These are phyloP conservation scores for Xanthoconium separans DNA, from an alignment of 1,284 basidiomycete genomes.

Conservation along the genomic window DNA sequence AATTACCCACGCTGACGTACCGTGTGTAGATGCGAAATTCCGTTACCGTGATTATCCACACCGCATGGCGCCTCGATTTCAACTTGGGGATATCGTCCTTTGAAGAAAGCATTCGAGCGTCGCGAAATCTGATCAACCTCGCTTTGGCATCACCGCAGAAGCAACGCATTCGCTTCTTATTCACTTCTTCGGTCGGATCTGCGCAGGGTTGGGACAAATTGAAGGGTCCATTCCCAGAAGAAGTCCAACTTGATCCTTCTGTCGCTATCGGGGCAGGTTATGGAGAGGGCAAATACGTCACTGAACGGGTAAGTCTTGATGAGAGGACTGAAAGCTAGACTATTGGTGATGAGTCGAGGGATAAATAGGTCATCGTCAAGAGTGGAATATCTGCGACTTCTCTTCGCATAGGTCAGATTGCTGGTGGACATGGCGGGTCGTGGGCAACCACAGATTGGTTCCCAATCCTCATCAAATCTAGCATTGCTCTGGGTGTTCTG, in stretches of 20 bases:
- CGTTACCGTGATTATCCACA: conserved; percentile 29
- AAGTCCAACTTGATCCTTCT: conserved; percentile 20
- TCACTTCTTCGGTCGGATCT: conserved; percentile 34
- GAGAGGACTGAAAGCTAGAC: too few species aligned
- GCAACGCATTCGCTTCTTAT: conserved; percentile 30
- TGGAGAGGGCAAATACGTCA: conserved; percentile 36
- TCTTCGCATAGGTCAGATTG: conserved; percentile 33
- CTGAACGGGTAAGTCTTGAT: conserved; percentile 33
- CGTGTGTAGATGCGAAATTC: conserved; percentile 14
- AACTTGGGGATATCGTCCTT: conserved; percentile 9
- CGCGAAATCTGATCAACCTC: conserved; percentile 26
- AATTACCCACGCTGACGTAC: neutral
- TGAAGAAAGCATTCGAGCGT: conserved; percentile 16
- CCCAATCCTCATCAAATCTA: conserved; percentile 9
- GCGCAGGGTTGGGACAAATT: conserved; percentile 36
- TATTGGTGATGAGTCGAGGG: too few species aligned
- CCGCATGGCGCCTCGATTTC: conserved; percentile 31
- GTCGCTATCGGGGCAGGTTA: conserved; percentile 32
- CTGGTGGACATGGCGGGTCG: conserved; percentile 25
- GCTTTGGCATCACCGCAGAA: conserved; percentile 10
- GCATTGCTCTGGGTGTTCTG: conserved; percentile 24
- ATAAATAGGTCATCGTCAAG: neutral
- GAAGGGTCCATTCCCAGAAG: conserved; percentile 36
- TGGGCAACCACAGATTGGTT: conserved; percentile 24
- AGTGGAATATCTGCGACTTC: conserved; percentile 21